phyloP scores from a whole-genome alignment of 768 basidiomycete genomes.

The Amanita thiersii region DNA sequence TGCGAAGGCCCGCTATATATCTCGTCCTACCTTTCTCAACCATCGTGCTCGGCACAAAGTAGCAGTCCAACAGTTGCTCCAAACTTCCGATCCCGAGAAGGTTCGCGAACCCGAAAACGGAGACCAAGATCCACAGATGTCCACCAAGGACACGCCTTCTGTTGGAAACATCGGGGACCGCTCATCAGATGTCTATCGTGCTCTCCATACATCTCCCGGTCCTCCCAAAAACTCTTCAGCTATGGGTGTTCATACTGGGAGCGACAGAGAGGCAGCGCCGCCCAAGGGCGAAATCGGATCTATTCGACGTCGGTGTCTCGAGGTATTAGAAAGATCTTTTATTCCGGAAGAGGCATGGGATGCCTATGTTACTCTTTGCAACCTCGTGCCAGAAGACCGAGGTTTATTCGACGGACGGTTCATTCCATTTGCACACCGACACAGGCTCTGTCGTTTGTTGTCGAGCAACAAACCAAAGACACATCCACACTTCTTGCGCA shows the following conservation, averaged over 20 bases:
- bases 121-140: no score
- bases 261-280: no score
- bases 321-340: constrained; percentile 14
- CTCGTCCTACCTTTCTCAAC: no score
- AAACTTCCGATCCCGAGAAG: not conserved
- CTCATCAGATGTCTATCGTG: no score
- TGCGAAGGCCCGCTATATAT: no score
- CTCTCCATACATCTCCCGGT: no score
- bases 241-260: no score
- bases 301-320: constrained; percentile 13
- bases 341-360: constrained; percentile 27
- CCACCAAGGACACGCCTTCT: no score
- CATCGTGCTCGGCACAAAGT: no score
- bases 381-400: constrained; percentile 17
- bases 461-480: constrained; percentile 45
- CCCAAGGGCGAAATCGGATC: constrained; percentile 9
- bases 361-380: constrained; percentile 31
- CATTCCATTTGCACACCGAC: constrained; percentile 41
- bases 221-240: no score
- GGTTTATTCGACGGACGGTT: constrained; percentile 14
- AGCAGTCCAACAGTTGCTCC: not conserved
- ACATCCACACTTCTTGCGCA: constrained; percentile 49
- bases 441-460: constrained; percentile 55
- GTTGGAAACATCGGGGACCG: no score
- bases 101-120: not conserved